These are phyloP conservation scores for Fomitopsis pinicola DNA, from an alignment of 1,284 basidiomycete species.

Conservation along the genomic window DNA sequence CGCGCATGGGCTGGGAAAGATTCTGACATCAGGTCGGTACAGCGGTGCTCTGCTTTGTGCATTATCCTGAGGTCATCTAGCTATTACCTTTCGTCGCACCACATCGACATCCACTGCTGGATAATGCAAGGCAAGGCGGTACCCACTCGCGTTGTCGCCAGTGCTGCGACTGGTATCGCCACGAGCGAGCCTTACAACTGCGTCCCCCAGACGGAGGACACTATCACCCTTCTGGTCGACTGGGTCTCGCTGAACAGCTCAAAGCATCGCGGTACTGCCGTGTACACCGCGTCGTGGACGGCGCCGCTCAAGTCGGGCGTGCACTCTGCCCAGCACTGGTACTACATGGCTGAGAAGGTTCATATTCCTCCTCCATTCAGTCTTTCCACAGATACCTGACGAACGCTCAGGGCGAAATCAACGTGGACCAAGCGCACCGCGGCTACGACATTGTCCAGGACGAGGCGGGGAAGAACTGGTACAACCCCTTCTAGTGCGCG, in stretches of 20 bases:
- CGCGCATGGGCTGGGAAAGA: slow-evolving; percentile 92
- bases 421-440: slow-evolving; percentile 89
- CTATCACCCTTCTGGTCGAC: slow-evolving; percentile 90
- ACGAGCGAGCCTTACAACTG: slow-evolving; percentile 84
- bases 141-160: slow-evolving; percentile 84
- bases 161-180: slow-evolving; percentile 86
- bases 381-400: background rate
- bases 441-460: slow-evolving; percentile 88
- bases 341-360: slow-evolving; percentile 90
- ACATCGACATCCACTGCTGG: slow-evolving; percentile 91
- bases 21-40: slow-evolving; percentile 74
- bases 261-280: slow-evolving; percentile 72
- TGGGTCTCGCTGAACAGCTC: slow-evolving; percentile 78
- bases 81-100: slow-evolving; percentile 93
- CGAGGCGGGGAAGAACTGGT: slow-evolving; percentile 78
- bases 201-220: slow-evolving; percentile 84
- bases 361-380: slow-evolving; percentile 10
- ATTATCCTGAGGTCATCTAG: slow-evolving; percentile 31
- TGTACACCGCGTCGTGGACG: slow-evolving; percentile 92
- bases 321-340: slow-evolving; percentile 90
- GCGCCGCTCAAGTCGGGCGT: slow-evolving; percentile 74
- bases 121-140: slow-evolving; percentile 78
- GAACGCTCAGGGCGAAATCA: slow-evolving; percentile 72
- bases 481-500: slow-evolving; percentile 86
- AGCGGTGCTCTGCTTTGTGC: background rate